phyloP scores from a whole-genome alignment of 2,329 filamentous ascomycete genomes.

The Apiospora rasikravindrae region DNA sequence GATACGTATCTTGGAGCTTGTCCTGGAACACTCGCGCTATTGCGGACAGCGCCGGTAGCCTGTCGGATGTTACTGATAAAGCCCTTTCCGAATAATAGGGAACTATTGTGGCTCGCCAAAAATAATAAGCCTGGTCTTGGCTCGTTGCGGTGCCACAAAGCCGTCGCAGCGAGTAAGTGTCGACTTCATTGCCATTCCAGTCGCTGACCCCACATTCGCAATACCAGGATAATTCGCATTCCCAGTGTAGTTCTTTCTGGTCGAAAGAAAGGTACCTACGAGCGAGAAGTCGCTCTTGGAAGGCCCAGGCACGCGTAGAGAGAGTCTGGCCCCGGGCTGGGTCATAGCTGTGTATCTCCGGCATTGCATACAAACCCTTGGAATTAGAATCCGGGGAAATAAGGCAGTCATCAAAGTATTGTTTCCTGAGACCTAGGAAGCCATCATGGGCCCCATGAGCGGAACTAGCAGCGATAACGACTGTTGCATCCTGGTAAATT shows the following conservation, averaged over 20 bases:
- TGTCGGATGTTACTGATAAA: not conserved
- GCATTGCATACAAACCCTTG: not conserved
- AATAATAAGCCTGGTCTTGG: not conserved
- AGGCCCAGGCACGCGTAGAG: not conserved
- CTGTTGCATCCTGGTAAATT: constrained; percentile 18
- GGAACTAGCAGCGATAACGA: constrained; percentile 18
- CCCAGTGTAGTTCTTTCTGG: constrained; percentile 7
- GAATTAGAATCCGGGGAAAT: not conserved
- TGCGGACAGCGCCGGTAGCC: not conserved
- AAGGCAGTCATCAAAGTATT: too few species aligned
- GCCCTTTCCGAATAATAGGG: not conserved
- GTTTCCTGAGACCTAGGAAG: not conserved
- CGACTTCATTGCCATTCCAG: not conserved
- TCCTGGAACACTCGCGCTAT: not conserved
- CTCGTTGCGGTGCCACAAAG: too few species aligned
- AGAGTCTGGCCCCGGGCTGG: not conserved
- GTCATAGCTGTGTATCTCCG: not conserved
- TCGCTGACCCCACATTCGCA: not conserved
- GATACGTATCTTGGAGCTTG: not conserved
- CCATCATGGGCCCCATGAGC: constrained; percentile 3
- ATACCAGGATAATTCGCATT: not conserved
- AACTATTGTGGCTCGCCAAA: not conserved
- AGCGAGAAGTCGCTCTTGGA: not conserved
- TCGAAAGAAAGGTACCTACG: not conserved
- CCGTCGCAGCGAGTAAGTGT: not conserved